Percentiles rank a stretch among this genome's conserved stretches.
These are phyloP conservation scores for Alternaria solani DNA, from an alignment of 2,329 filamentous ascomycete species.

Conservation along the genomic window DNA sequence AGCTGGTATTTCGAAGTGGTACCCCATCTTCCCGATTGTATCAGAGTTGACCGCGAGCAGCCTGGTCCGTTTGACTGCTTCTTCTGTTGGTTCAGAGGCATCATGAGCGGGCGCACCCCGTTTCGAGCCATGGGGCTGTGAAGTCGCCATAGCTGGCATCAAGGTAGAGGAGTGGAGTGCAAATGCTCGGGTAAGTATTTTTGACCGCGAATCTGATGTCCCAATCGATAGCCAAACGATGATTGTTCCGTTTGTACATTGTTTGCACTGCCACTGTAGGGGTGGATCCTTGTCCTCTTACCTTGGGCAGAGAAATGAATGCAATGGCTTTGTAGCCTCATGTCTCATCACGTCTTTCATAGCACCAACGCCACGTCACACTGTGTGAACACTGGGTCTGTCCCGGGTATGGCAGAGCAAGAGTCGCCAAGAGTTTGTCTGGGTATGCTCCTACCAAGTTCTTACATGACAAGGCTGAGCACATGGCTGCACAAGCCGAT, in stretches of 20 bases:
- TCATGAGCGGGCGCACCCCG: not conserved
- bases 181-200: not conserved
- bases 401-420: not conserved
- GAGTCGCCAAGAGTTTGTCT: not conserved
- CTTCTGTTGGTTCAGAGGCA: not conserved
- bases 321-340: not conserved
- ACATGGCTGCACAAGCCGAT: not conserved
- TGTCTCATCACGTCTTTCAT: not conserved
- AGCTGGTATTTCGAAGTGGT: constrained; percentile 5
- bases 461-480: not conserved
- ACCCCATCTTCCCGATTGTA: not conserved
- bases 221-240: not conserved
- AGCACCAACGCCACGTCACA: not conserved
- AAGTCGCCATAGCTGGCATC: not conserved
- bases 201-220: too few relatives aligned
- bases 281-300: not conserved
- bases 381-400: not conserved
- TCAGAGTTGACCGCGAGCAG: not conserved
- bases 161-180: not conserved
- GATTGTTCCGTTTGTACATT: not conserved
- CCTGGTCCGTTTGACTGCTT: not conserved
- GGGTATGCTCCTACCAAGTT: not conserved
- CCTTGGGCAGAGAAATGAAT: not conserved
- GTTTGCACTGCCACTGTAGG: not conserved
- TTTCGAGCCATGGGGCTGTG: not conserved